Conservation (phyloP, 2,329 filamentous ascomycete species). For the Aspergillus cejpii region DNA sequence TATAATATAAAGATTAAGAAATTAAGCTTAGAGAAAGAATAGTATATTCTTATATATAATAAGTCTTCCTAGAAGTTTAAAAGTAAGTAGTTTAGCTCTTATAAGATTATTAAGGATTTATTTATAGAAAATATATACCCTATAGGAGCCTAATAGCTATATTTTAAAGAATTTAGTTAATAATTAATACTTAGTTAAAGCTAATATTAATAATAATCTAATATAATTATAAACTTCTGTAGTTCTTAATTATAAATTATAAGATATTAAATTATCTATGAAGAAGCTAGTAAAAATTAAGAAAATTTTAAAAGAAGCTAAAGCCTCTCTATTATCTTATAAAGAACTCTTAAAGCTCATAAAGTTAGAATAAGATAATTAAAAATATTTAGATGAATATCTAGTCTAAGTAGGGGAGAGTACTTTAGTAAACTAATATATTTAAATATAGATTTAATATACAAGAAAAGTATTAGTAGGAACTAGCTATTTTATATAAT, state of each 20-base stretch:
- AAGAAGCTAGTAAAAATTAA: background rate
- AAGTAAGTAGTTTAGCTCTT: background rate
- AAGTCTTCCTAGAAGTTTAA: background rate
- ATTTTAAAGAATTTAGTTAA: background rate
- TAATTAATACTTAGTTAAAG: background rate
- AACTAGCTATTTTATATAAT: no score
- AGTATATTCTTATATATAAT: background rate
- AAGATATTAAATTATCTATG: background rate
- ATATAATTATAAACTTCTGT: background rate
- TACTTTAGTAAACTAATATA: no score
- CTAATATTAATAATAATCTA: background rate
- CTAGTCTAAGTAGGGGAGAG: no score
- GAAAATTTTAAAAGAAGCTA: background rate
- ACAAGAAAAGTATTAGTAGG: no score
- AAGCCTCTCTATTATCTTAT: background rate
- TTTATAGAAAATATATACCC: background rate
- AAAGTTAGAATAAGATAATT: background rate
- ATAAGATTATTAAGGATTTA: background rate
- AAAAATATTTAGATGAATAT: background rate
- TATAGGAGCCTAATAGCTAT: background rate
- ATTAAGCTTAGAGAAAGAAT: background rate
- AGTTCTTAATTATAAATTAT: background rate
- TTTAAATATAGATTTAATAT: no score
- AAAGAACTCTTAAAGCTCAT: background rate
- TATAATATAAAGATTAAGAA: background rate